These are phyloP conservation scores for Lathyrus oleraceus DNA, from an alignment of 306 rosid genomes.

Conservation along the genomic window DNA sequence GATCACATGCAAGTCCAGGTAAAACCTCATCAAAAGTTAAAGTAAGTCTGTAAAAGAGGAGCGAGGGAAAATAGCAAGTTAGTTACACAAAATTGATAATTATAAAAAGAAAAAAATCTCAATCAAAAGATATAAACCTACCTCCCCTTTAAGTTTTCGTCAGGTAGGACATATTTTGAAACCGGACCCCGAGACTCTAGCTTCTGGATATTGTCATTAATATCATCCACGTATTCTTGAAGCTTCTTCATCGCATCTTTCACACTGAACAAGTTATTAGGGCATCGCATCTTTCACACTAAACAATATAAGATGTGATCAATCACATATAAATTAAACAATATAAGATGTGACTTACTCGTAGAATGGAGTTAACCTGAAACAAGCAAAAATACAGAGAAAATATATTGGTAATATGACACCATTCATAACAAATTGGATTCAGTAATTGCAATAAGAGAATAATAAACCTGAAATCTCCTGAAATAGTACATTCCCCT, in stretches of 20 bases:
- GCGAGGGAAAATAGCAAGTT: conserved; percentile 1
- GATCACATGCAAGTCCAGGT: conserved; percentile 87
- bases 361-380: conserved; percentile 93
- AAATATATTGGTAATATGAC: conserved; percentile 20
- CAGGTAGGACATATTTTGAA: conserved; percentile 74
- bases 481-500: conserved; percentile 82
- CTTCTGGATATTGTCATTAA: conserved; percentile 60
- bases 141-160: conserved; percentile 87
- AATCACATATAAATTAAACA: too few species aligned
- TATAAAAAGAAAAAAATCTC: too few species aligned
- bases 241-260: conserved; percentile 55
- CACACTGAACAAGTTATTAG: too few species aligned
- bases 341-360: conserved; percentile 55
- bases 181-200: conserved; percentile 84
- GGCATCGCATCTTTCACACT: conserved; percentile 84
- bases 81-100: neutral
- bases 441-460: conserved; percentile 6
- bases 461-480: conserved; percentile 81
- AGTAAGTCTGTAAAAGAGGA: conserved; percentile 52
- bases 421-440: conserved; percentile 20
- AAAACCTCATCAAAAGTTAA: conserved; percentile 63
- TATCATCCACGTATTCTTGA: conserved; percentile 67
- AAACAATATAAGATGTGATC: neutral
- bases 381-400: conserved; percentile 30
- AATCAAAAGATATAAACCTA: conserved; percentile 31